Percentiles rank a stretch among this genome's conserved stretches.
Conservation (phyloP, 2,329 filamentous ascomycete species). For the Hyphodiscus sp. region DNA sequence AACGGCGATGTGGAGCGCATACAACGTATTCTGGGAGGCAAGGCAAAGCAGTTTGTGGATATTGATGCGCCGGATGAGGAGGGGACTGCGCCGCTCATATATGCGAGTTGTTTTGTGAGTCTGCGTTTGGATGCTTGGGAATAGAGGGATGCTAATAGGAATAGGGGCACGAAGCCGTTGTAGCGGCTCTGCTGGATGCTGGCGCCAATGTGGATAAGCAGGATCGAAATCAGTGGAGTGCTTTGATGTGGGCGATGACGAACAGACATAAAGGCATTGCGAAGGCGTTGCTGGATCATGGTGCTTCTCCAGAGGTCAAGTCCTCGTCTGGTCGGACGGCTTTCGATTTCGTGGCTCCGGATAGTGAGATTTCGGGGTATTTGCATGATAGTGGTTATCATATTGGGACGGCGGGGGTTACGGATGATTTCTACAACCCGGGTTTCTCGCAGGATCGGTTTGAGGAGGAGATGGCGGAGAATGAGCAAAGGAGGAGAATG, state of each 20-base stretch:
- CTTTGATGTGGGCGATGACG: constrained; percentile 99
- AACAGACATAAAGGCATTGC: constrained; percentile 95
- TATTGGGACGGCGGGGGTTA: constrained; percentile 71
- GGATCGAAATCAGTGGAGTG: constrained; percentile 95
- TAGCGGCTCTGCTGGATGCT: constrained; percentile 74
- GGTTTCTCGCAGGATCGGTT: constrained; percentile 91
- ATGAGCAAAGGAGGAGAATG: constrained; percentile 90
- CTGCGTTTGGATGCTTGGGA: not conserved
- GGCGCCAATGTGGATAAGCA: constrained; percentile 88
- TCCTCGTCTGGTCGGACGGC: constrained; percentile 91
- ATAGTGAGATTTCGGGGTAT: constrained; percentile 95
- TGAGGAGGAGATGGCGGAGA: constrained; percentile 95
- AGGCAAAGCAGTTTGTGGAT: constrained; percentile 70
- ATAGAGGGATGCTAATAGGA: constrained; percentile 10
- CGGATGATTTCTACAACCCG: constrained; percentile 88
- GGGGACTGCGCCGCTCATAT: constrained; percentile 92
- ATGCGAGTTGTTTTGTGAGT: constrained; percentile 92
- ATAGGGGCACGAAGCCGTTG: constrained; percentile 83
- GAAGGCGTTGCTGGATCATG: constrained; percentile 85
- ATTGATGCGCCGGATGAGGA: constrained; percentile 87
- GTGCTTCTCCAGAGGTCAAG: constrained; percentile 91
- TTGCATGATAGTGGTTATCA: constrained; percentile 90
- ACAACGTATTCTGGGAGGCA: constrained; percentile 65
- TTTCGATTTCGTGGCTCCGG: constrained; percentile 89
- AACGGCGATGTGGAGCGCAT: constrained; percentile 88